Evolutionary conservation across 768 basidiomycete species (phyloP), one percentile per base, ranked within the genome.

Genomic region (Boletus bicolor): DNA sequence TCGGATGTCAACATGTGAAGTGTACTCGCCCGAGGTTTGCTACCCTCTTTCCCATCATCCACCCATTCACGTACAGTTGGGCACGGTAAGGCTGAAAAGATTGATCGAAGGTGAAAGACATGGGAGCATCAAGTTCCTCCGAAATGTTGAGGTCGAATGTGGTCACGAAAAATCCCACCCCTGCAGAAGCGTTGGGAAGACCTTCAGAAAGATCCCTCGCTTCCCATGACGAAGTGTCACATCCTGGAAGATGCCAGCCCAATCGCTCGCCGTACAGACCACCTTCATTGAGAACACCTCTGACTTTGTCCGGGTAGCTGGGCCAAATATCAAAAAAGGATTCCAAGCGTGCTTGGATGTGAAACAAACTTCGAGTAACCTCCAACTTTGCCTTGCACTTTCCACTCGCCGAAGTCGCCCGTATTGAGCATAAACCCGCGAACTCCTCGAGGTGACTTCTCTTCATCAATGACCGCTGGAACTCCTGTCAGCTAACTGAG

Each of bases 11-110:
- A 44, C 28, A 34, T 49, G 9, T 3, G 41, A 54, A 30, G 12
- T 36, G 35, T 14, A 67, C 79, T 55, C 57, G 83, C 88, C 87
- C 86, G 2, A 88, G 78, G 63, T 88, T 86, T 14, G 73, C 83
- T n/a, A 87, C 78, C 19, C 84, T 69, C 72, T 91, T 92, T 9
- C 91, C 91, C 82, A 89, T 89, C 82, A 87, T 86, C 91, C 91
- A 93, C 12, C 91, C 91, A 62, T 93, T 92, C 19, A 93, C 86
- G 55, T 89, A 92, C 41, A 93, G 61, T 43, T 83, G 76, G 4
- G 85, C 84, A 15, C 90, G 80, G 63, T 91, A 92, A 24, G 87
- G 79, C 62, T 87, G 84, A 5, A 77, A 77, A 1, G 77, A 69
- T 45, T 84, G 78, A 46, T 84, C 79, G 65, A 91, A 92, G 1